Conservation (phyloP, 176 grass and related monocot species). For the Ensete ventricosum region DNA sequence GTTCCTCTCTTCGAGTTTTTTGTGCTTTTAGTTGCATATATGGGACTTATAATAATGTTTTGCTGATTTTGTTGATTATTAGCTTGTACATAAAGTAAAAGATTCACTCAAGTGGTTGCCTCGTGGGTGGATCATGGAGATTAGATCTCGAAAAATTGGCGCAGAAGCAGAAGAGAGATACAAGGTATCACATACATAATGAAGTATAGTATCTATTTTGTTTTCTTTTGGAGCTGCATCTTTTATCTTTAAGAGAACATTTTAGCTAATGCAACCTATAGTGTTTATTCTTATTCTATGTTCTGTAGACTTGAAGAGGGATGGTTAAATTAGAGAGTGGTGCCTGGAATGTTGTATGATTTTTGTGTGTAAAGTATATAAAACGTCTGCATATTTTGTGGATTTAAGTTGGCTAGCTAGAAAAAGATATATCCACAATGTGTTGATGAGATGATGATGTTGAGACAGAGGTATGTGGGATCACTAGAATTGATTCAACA, state of each 20-base stretch:
- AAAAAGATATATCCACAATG: too few species aligned
- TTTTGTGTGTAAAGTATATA: too few species aligned
- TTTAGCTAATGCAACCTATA: not conserved
- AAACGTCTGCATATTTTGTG: too few species aligned
- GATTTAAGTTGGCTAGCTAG: too few species aligned
- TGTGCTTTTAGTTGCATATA: not conserved
- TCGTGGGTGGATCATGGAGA: conserved; percentile 3
- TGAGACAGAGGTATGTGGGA: too few species aligned
- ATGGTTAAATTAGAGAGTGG: too few species aligned
- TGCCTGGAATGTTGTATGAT: too few species aligned
- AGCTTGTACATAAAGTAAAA: not conserved
- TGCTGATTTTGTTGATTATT: not conserved
- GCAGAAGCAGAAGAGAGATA: not conserved
- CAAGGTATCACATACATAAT: not conserved
- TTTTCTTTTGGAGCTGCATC: not conserved
- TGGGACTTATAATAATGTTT: not conserved
- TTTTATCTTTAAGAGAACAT: not conserved
- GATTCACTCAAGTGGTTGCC: conserved; percentile 5
- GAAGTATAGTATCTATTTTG: not conserved
- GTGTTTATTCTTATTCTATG: too few species aligned
- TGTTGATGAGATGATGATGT: too few species aligned
- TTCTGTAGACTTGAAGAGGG: too few species aligned
- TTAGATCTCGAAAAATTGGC: not conserved
- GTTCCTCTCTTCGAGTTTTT: not conserved
- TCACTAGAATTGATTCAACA: too few species aligned